phyloP scores from a whole-genome alignment of 192 early-diverging fungal species.

The Ambispora gerdemannii region DNA sequence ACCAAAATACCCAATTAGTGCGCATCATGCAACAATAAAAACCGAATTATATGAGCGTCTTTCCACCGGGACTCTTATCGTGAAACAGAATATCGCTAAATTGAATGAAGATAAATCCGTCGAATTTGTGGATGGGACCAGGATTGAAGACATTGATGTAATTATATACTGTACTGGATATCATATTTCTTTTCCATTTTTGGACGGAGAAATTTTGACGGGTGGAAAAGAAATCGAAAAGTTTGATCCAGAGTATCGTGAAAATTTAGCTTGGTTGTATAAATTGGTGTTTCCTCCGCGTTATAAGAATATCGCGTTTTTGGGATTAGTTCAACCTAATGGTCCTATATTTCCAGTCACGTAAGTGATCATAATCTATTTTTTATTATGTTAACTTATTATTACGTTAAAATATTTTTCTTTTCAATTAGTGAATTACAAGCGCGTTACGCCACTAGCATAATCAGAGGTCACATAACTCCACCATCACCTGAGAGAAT shows the following conservation, averaged over 20 bases:
- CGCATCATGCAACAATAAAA: conserved; percentile 51
- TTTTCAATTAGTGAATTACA: conserved; percentile 48
- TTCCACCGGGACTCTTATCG: conserved; percentile 47
- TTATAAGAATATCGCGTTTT: conserved; percentile 55
- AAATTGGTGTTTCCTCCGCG: conserved; percentile 55
- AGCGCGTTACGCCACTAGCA: conserved; percentile 46
- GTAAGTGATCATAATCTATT: no score
- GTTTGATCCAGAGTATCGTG: conserved; percentile 36
- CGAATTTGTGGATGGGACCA: conserved; percentile 58
- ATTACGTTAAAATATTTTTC: conserved; percentile 15
- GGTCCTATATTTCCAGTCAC: conserved; percentile 52
- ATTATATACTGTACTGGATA: conserved; percentile 67
- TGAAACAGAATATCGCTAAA: conserved; percentile 45
- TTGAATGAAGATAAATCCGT: conserved; percentile 42
- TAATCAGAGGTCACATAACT: conserved; percentile 36
- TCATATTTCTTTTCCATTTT: conserved; percentile 47
- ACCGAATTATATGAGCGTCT: conserved; percentile 49
- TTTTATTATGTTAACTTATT: no score
- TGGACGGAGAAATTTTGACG: conserved; percentile 45
- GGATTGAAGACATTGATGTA: conserved; percentile 49
- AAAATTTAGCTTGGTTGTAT: conserved; percentile 54
- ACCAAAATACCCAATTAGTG: conserved; percentile 37
- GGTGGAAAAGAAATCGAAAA: conserved; percentile 37
- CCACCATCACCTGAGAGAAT: conserved; percentile 43
- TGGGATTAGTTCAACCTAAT: conserved; percentile 53